Conservation (phyloP, 306 rosid species). For the Vigna nakashimae region DNA sequence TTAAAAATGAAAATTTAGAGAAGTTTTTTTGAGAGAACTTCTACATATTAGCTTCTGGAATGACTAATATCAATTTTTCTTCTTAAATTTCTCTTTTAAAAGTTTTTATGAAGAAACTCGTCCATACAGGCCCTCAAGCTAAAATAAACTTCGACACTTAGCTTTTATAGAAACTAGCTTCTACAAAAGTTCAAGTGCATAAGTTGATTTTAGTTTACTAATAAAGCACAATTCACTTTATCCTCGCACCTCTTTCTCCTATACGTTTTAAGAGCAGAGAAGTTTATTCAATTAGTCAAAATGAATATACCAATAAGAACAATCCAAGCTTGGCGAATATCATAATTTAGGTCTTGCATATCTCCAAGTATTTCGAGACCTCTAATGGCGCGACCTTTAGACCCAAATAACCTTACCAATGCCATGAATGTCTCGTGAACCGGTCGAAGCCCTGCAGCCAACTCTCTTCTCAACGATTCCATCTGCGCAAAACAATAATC, state of each 20-base stretch:
- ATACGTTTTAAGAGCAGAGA: background rate
- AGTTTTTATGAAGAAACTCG: too few species aligned
- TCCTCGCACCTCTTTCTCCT: too few species aligned
- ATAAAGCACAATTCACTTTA: background rate
- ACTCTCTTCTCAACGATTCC: slow-evolving; percentile 83
- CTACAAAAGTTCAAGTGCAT: background rate
- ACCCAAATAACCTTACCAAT: slow-evolving; percentile 75
- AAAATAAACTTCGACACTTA: background rate
- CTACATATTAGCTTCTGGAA: too few species aligned
- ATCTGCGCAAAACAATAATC: slow-evolving; percentile 47
- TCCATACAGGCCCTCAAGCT: background rate
- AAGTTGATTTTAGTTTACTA: background rate
- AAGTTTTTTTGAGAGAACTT: too few species aligned
- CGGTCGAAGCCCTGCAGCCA: slow-evolving; percentile 91
- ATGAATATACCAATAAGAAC: slow-evolving; percentile 66
- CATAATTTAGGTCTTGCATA: slow-evolving; percentile 63
- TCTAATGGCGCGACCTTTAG: slow-evolving; percentile 68
- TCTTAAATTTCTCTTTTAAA: too few species aligned
- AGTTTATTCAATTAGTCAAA: background rate
- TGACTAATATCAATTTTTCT: too few species aligned
- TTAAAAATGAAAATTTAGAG: too few species aligned
- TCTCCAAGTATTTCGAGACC: slow-evolving; percentile 85
- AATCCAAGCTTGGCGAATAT: slow-evolving; percentile 47
- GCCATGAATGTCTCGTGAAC: slow-evolving; percentile 87
- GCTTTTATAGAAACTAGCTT: background rate